Evolutionary conservation across 2,329 filamentous ascomycete species (phyloP).

Genomic region (Talaromyces sp.): DNA sequence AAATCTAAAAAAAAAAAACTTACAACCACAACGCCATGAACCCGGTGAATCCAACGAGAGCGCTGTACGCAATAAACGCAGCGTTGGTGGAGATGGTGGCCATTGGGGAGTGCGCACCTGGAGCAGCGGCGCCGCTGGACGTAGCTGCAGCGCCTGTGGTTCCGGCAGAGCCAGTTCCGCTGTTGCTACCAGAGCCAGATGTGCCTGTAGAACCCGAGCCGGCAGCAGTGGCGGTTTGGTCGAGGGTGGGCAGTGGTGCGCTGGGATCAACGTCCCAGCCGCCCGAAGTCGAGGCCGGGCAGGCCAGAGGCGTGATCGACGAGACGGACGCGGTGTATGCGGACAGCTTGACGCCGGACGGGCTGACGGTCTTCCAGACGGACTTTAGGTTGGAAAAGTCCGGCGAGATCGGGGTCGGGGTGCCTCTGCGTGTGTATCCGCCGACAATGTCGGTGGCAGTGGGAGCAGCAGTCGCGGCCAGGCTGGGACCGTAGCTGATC

Average conservation of each 20-base stretch:
- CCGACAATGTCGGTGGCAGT: constrained; percentile 55
- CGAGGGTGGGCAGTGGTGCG: constrained; percentile 64
- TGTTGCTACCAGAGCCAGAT: background rate
- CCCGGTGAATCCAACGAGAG: constrained; percentile 9
- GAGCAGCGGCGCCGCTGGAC: constrained; percentile 9
- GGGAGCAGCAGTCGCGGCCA: constrained; percentile 36
- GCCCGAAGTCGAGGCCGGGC: constrained; percentile 63
- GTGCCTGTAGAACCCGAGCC: constrained; percentile 4
- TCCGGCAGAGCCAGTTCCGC: constrained; percentile 9
- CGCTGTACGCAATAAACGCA: constrained; percentile 1
- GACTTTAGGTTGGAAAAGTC: constrained; percentile 74
- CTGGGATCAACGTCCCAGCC: constrained; percentile 71
- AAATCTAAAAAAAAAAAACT: background rate
- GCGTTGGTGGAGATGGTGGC: background rate
- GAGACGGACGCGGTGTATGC: constrained; percentile 62
- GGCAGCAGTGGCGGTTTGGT: constrained; percentile 33
- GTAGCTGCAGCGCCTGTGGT: constrained; percentile 9
- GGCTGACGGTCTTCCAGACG: constrained; percentile 69
- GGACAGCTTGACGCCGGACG: constrained; percentile 61
- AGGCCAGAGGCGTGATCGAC: constrained; percentile 59
- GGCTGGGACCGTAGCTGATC: constrained; percentile 64
- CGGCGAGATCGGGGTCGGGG: constrained; percentile 65
- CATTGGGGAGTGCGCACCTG: constrained; percentile 2
- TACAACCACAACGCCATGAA: constrained; percentile 13
- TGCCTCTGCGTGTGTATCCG: constrained; percentile 66